A percentile compares a stretch with the other conserved stretches of the same genome.
Evolutionary conservation across 2,329 filamentous ascomycete species (phyloP).

Genomic region (Gaeumannomyces sp.): DNA sequence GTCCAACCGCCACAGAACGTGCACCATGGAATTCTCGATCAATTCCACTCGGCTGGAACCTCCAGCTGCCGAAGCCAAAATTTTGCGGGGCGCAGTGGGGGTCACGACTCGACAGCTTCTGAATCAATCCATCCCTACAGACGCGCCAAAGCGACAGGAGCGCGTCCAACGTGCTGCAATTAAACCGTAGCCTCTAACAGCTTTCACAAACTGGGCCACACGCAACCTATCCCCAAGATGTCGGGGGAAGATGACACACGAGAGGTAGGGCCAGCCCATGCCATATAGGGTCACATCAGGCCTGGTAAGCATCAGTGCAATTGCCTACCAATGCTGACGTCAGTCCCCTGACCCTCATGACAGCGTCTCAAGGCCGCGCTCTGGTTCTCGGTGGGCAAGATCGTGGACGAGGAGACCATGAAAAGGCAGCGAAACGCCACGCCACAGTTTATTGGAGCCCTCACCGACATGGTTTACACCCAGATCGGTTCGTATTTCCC

Average conservation of each 20-base stretch:
- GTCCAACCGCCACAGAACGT: not conserved
- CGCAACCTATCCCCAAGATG: conserved; percentile 15
- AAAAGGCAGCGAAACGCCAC: conserved; percentile 76
- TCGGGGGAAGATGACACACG: conserved; percentile 21
- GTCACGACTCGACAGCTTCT: not conserved
- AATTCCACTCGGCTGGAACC: not conserved
- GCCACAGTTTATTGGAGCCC: conserved; percentile 79
- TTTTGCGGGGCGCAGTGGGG: not conserved
- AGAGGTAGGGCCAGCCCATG: conserved; percentile 17
- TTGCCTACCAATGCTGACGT: not conserved
- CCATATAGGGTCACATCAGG: not conserved
- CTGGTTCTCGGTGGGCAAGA: conserved; percentile 79
- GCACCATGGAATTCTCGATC: not conserved
- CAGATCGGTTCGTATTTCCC: conserved; percentile 61
- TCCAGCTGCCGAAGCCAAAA: not conserved
- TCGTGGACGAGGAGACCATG: conserved; percentile 79
- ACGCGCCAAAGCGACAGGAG: not conserved
- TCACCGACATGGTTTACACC: conserved; percentile 82
- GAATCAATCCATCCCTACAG: not conserved
- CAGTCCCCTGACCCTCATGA: not conserved
- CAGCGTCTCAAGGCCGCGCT: conserved; percentile 79
- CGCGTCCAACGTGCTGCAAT: not conserved
- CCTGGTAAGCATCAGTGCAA: conserved; percentile 8
- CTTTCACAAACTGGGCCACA: not conserved
- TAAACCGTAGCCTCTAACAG: no score